Evolutionary conservation across 179 eudicot genomes (phyloP).

Genomic region (Gypsophila paniculata): DNA sequence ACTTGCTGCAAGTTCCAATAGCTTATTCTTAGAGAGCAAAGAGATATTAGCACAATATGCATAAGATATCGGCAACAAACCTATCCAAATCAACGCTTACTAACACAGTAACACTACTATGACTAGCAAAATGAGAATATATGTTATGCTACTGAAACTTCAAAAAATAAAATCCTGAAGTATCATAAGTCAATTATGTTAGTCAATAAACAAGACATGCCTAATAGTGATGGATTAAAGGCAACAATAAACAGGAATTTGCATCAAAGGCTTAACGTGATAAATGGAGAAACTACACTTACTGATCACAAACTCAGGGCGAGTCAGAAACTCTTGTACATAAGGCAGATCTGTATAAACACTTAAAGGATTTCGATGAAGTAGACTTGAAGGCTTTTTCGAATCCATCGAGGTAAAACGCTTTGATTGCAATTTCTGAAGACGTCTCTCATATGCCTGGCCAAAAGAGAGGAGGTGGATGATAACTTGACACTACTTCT

Average conservation of each 20-base stretch:
- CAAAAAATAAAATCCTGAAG: too few relatives aligned
- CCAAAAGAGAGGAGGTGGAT: slow-evolving; percentile 10
- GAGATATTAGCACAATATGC: not conserved
- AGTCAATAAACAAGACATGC: too few relatives aligned
- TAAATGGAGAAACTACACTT: slow-evolving; percentile 28
- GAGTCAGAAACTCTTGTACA: slow-evolving; percentile 69
- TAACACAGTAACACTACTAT: too few relatives aligned
- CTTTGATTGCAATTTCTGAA: slow-evolving; percentile 46
- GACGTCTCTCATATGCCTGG: slow-evolving; percentile 69
- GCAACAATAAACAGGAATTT: not conserved
- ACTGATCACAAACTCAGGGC: slow-evolving; percentile 78
- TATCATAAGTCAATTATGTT: too few relatives aligned
- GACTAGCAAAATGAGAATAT: too few relatives aligned
- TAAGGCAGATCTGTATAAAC: slow-evolving; percentile 88
- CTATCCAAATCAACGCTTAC: too few relatives aligned
- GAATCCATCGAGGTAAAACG: slow-evolving; percentile 28
- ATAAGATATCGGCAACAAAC: too few relatives aligned
- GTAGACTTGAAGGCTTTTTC: slow-evolving; percentile 34
- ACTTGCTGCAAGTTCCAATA: slow-evolving; percentile 45
- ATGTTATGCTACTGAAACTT: too few relatives aligned
- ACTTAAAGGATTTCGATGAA: slow-evolving; percentile 44
- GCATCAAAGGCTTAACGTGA: not conserved
- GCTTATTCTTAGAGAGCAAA: not conserved
- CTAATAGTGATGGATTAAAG: too few relatives aligned
- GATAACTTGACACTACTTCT: slow-evolving; percentile 1